A percentile compares a stretch with the other conserved stretches of the same genome.
phyloP scores from a whole-genome alignment of 306 rosid genomes.

The Fragaria vesca region DNA sequence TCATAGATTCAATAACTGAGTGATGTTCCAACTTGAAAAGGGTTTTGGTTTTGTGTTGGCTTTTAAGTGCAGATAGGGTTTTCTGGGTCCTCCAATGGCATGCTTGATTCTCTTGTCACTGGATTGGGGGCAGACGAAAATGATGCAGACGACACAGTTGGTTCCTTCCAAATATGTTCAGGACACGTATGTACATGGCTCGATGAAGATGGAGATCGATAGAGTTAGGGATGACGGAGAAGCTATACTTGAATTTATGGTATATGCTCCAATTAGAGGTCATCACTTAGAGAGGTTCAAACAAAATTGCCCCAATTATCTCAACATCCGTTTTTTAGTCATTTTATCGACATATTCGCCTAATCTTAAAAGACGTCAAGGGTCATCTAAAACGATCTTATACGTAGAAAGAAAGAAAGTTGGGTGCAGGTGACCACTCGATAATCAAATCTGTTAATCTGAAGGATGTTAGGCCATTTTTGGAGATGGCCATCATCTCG shows the following conservation, averaged over 20 bases:
- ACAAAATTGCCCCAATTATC: neutral
- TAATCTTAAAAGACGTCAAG: neutral
- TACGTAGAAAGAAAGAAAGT: neutral
- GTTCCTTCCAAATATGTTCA: neutral
- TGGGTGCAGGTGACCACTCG: neutral
- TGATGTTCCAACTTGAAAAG: neutral
- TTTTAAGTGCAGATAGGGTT: neutral
- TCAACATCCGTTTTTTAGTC: neutral
- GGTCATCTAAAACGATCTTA: neutral
- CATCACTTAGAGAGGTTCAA: too few species aligned
- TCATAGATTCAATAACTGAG: neutral
- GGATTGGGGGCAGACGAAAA: neutral
- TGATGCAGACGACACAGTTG: neutral
- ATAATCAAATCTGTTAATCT: neutral
- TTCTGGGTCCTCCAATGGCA: constrained; percentile 2
- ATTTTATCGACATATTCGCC: neutral
- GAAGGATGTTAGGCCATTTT: neutral
- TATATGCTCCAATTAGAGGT: too few species aligned
- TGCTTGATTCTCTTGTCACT: neutral
- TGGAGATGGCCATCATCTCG: neutral
- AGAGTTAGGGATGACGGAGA: neutral
- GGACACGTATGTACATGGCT: constrained; percentile 8
- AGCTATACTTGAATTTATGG: neutral
- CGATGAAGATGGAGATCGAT: neutral
- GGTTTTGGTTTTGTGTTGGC: neutral